Evolutionary conservation across 2,329 filamentous ascomycete species (phyloP), one percentile per base, ranked within the genome.

Genomic region (Penicillium thymicola): DNA sequence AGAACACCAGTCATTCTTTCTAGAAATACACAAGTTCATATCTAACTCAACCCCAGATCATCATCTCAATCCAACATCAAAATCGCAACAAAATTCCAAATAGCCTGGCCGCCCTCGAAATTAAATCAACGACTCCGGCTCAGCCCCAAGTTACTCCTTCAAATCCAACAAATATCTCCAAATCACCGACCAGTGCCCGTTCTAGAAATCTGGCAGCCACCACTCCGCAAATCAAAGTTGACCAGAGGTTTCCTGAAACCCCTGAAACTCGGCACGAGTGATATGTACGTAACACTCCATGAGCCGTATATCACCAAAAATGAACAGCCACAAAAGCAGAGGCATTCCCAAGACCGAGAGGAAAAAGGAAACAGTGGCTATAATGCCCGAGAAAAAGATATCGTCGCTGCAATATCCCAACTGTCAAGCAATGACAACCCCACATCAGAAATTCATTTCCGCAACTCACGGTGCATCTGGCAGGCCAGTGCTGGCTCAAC

Each of bases 81-180:
- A 61, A 66, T 64, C 37, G 58, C 62, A 45, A 58, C 62, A 13
- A 59, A 58, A 41, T 72, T 72, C 52, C 61, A 66, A 38, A 63
- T 72, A 41, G 69, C 69, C 10, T 64, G 64, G 28, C 70, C 68
- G 11, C 65, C 70, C 4, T 65, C 68, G 16, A 71, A 70, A 63
- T 63, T 63, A n/a, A 57, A 53, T 34, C 54, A 61, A 51, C 54
- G 61, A 5, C 59, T 72, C 11, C 65, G 68, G 3, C 61, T 71
- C 41, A 56, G 63, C 32, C 59, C 70, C 9, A 67, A 66, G n/a
- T 59, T 71, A n/a, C 58, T 69, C 6, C 65, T 72, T 4, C 70
- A 72, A 62, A 66, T 72, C 55, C 70, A 72, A 59, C 70, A 72
- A 61, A 51, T 72, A 28, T 25, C 23, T 25, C 54, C 51, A 10